Base-by-base conservation (phyloP, 208 protist species). In the Acanthamoeba castellanii region DNA sequence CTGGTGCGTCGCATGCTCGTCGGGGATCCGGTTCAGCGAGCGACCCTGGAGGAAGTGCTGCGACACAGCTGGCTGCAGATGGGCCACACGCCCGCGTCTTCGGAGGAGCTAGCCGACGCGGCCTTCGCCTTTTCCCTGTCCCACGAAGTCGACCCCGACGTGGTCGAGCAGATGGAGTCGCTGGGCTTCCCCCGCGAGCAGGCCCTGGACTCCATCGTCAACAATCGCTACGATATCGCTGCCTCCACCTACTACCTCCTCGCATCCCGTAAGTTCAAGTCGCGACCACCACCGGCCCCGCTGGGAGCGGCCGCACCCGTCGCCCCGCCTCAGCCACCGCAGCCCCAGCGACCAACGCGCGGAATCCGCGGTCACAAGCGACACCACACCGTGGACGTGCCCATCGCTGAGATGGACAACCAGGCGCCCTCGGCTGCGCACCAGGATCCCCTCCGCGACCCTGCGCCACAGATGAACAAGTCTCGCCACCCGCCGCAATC, bases 31-130 rank as follows among this genome's bases (percentile, higher is more conserved):
- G 70, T 92, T 13, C 96, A 98, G 95, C 97, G 98, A 76, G 97
- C 98, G 47, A 98, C 97, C 16, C 50, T 99, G 52, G 98, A 98
- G 13, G 96, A 98, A 34, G 97, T 99, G 74, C 98, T 98, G 34
- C 55, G 94, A 32, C 97, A 99, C 92, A 96, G 95, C 37, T 99
- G 98, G 98, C 99, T 99, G 96, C 68, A 94, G 11, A 96, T 97
- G 32, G 97, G 97, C 89, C 85, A 92, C 22, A 20, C 22, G 11
- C 52, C 57, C 32, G 30, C 25, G 6, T 61, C 78, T 13, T 13
- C 14, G 25, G 78, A 57, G 47, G 47, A 87, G 14, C 50, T 61
- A 47, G 30, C 72, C 34, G 81, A 89, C 30, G 50, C 42, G 7
- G 78, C 78, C 42, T 87, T 50, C 42, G 22, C 78, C 50, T 59